Evolutionary conservation across 2,329 filamentous ascomycete species (phyloP), one percentile per base, ranked within the genome.

Genomic region (Pyrenochaeta sp.): DNA sequence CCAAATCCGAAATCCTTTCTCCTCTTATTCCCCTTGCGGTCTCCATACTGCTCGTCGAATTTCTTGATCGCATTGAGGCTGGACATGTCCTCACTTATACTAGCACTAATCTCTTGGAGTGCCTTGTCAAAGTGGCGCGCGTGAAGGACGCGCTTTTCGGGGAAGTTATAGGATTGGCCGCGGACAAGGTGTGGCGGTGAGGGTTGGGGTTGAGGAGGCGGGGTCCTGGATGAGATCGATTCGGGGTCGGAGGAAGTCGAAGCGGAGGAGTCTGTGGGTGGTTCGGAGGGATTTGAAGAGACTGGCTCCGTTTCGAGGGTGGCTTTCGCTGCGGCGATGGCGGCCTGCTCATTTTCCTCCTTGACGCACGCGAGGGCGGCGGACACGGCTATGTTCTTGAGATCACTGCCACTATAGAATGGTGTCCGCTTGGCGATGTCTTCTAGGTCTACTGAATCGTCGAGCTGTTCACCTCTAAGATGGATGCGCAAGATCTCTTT

Each of bases 31-130:
- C 85, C 86, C 71, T 87, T 90, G 36, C 90, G 86, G 73, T 97
- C 93, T 27, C 95, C 94, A 75, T 93, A 99, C 76, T 94, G 91
- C 79, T 97, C 92, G 74, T 99, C 95, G 72, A 98, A 99, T 79
- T 96, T 96, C 68, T 92, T 86, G 69, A 99, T 97, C 12, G 91
- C 91, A 64, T 88, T 87, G 61, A 99, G 81, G 32, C 88, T 92
- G 48, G 87, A 84, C 94, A 97, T 98, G 72, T 99, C 93, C 77
- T 97, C 94, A 68, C 88, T 93, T 65, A 97, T 93, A 69, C 91
- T 96, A 0, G 95, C 93, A 54, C 90, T 91, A 66, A 99, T 97
- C 77, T 98, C 93, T 69, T 88, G 86, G 69, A 97, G 83, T 2
- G 92, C 95, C 65, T 88, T 90, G 15, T 93, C 90, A 72, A 99